Evolutionary conservation across 306 rosid species (phyloP).

Genomic region (Luffa aegyptiaca): DNA sequence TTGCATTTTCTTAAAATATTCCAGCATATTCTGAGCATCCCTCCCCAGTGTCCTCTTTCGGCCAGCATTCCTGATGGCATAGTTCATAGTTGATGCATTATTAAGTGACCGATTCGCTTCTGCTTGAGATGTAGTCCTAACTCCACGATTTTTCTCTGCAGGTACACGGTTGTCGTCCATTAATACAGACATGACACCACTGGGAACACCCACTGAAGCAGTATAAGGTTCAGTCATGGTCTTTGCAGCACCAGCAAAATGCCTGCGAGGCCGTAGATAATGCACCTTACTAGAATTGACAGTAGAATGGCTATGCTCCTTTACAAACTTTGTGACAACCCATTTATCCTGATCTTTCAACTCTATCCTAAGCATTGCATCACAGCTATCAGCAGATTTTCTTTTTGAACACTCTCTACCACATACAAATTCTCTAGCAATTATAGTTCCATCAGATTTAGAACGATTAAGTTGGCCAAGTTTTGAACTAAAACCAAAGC

Average conservation of each 20-base stretch:
- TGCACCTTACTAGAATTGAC: constrained; percentile 37
- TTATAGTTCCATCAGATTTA: constrained; percentile 37
- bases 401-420: constrained; percentile 63
- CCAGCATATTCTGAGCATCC: constrained; percentile 81
- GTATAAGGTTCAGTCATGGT: constrained; percentile 52
- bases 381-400: constrained; percentile 50
- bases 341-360: constrained; percentile 55
- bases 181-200: constrained; percentile 81
- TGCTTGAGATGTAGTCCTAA: constrained; percentile 29
- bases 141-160: constrained; percentile 37
- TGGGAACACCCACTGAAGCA: constrained; percentile 70
- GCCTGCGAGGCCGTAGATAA: constrained; percentile 56
- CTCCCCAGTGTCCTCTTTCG: constrained; percentile 65
- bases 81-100: constrained; percentile 28
- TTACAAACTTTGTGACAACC: constrained; percentile 71
- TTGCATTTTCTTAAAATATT: constrained; percentile 91
- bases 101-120: constrained; percentile 39
- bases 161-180: constrained; percentile 54
- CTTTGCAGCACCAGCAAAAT: constrained; percentile 72
- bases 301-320: constrained; percentile 75
- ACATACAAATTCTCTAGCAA: constrained; percentile 60
- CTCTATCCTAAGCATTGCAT: constrained; percentile 74
- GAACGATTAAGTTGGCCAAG: constrained; percentile 38
- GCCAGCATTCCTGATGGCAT: constrained; percentile 29
- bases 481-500: constrained; percentile 47